Conservation (phyloP, 2,329 filamentous ascomycete genomes). For the Ophioceras dolichostomum region DNA sequence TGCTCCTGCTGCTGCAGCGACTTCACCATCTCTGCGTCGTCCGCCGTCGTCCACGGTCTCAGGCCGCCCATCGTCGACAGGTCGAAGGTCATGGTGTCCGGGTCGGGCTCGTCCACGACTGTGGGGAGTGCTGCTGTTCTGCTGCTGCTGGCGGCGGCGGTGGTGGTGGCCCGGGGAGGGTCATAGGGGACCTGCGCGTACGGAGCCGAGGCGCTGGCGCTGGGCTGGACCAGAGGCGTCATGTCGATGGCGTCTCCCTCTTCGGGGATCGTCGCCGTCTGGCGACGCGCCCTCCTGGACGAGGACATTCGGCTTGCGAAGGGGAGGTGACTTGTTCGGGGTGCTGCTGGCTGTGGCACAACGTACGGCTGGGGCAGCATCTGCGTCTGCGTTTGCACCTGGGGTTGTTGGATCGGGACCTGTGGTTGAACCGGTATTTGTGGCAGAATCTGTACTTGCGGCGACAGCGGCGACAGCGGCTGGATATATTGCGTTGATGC, state of each 20-base stretch:
- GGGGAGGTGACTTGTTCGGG: too few species aligned
- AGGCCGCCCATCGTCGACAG: slow-evolving; percentile 25
- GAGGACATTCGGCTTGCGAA: neutral
- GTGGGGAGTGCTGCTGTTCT: neutral
- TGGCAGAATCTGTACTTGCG: too few species aligned
- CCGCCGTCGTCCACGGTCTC: slow-evolving; percentile 30
- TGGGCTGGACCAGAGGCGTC: slow-evolving; percentile 1
- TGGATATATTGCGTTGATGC: too few species aligned
- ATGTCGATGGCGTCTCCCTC: neutral
- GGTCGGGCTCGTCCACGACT: slow-evolving; percentile 13
- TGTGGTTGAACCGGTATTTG: too few species aligned
- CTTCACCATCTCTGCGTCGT: slow-evolving; percentile 20
- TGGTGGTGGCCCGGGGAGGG: too few species aligned
- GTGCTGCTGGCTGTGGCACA: too few species aligned
- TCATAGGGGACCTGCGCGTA: slow-evolving; percentile 17
- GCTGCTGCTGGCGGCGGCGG: too few species aligned
- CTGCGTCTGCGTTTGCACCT: too few species aligned
- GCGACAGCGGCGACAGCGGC: too few species aligned
- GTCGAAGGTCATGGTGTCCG: slow-evolving; percentile 25
- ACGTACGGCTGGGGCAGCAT: too few species aligned
- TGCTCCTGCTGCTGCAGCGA: slow-evolving; percentile 26
- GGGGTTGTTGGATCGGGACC: too few species aligned
- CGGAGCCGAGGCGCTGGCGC: slow-evolving; percentile 11
- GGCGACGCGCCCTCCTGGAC: neutral
- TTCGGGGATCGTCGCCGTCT: neutral